Conservation (phyloP, 169 alveolate species). For the Perkinsus chesapeaki region DNA sequence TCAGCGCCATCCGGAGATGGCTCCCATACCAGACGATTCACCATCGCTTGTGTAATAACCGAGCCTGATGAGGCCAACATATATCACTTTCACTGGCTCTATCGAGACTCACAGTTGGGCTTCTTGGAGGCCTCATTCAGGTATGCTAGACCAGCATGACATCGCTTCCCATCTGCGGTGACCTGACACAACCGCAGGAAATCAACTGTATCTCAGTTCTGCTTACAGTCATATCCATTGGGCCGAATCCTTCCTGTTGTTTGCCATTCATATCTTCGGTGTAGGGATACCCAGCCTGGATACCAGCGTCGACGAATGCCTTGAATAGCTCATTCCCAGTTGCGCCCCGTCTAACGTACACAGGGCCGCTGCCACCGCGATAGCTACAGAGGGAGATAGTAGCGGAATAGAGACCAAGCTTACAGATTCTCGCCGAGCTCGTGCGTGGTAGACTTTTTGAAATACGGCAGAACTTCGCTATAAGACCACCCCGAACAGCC, state of each 20-base stretch:
- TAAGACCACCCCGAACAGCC: neutral
- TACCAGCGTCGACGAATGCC: slow-evolving; percentile 5
- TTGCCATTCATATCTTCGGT: slow-evolving; percentile 4
- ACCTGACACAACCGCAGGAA: neutral
- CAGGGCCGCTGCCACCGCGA: neutral
- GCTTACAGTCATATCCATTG: slow-evolving; percentile 10
- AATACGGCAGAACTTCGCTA: slow-evolving; percentile 3
- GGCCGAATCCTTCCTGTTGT: slow-evolving; percentile 15
- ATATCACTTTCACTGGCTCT: neutral
- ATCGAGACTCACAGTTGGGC: neutral
- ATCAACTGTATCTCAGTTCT: neutral
- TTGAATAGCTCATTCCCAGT: neutral
- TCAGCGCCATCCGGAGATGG: neutral
- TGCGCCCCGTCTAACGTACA: neutral
- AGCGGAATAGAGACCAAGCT: neutral
- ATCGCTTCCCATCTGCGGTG: neutral
- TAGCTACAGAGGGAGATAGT: neutral
- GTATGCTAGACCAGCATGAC: neutral
- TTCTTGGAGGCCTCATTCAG: neutral
- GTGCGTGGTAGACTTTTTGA: neutral
- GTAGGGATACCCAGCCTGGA: neutral
- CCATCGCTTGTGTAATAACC: neutral
- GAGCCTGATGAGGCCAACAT: neutral
- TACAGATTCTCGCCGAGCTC: neutral
- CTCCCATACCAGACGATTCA: neutral